Evolutionary conservation across 2,329 filamentous ascomycete species (phyloP).

Genomic region (Aspergillus versicolor): DNA sequence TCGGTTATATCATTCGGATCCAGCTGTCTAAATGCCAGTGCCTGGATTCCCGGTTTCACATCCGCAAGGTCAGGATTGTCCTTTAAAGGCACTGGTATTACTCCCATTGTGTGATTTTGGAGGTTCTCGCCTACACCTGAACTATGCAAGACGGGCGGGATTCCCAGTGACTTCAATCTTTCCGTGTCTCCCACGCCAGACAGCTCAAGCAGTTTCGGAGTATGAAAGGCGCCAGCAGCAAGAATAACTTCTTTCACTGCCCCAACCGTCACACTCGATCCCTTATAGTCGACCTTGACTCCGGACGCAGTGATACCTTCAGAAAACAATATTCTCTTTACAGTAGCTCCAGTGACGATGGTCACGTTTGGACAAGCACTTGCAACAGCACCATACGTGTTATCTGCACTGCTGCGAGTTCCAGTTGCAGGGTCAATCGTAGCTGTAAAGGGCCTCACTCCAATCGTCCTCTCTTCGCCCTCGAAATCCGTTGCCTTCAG

Average conservation of each 20-base stretch:
- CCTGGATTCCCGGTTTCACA: neutral
- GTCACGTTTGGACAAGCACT: neutral
- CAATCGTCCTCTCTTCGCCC: neutral
- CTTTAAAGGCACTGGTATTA: neutral
- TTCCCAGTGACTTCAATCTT: neutral
- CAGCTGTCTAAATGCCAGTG: neutral
- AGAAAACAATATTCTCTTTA: neutral
- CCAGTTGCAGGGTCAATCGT: neutral
- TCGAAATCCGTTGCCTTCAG: neutral
- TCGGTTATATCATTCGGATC: neutral
- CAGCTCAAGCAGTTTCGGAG: slow-evolving; percentile 59
- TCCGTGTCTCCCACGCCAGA: slow-evolving; percentile 57
- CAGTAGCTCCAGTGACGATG: neutral
- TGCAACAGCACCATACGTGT: neutral
- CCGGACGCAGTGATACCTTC: neutral
- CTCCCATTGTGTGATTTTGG: neutral
- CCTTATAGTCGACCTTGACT: neutral
- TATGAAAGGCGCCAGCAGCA: slow-evolving; percentile 57
- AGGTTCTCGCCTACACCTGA: neutral
- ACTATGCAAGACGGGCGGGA: neutral
- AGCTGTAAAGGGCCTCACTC: neutral
- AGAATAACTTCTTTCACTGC: slow-evolving; percentile 57
- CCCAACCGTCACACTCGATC: slow-evolving; percentile 23
- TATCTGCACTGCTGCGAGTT: neutral
- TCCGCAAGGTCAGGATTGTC: neutral